A percentile compares a stretch with the other conserved stretches of the same genome.
phyloP scores from a whole-genome alignment of 345 rosid genomes.

The Gossypium australe region DNA sequence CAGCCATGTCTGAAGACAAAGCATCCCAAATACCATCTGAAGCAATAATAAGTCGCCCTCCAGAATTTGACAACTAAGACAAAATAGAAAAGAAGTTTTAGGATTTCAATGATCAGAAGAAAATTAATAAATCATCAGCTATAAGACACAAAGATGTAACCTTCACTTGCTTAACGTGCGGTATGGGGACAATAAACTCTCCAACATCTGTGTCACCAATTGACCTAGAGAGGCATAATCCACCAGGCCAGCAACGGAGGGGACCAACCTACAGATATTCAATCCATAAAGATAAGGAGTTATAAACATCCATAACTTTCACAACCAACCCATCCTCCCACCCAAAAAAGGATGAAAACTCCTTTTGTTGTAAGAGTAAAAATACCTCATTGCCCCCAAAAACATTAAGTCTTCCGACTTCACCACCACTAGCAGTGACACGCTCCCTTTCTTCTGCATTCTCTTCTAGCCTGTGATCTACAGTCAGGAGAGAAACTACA shows the following conservation, averaged over 20 bases:
- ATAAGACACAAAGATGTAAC: conserved; percentile 29
- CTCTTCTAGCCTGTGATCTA: conserved; percentile 97
- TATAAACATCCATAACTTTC: background rate
- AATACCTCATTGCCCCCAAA: conserved; percentile 95
- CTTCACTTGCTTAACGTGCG: conserved; percentile 99
- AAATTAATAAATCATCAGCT: background rate
- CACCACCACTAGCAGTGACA: conserved; percentile 99
- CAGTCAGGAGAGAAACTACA: conserved; percentile 89
- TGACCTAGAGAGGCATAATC: conserved; percentile 95
- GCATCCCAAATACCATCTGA: conserved; percentile 99
- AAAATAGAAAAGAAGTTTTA: conserved; percentile 13
- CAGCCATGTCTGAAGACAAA: conserved; percentile 86
- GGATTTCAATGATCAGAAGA: conserved; percentile 10
- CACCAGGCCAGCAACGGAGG: conserved; percentile 99
- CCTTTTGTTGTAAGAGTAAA: background rate
- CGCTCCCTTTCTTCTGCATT: conserved; percentile 98
- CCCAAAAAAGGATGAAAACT: background rate
- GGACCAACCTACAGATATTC: conserved; percentile 76
- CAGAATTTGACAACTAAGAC: conserved; percentile 75
- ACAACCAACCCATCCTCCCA: background rate
- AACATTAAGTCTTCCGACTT: conserved; percentile 96
- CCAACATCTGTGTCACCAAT: conserved; percentile 99
- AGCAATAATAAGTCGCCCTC: conserved; percentile 95
- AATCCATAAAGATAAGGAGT: background rate
- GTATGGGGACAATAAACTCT: conserved; percentile 93